Base-by-base conservation (phyloP, 805 yeast genomes). In the Ogataea henricii region DNA sequence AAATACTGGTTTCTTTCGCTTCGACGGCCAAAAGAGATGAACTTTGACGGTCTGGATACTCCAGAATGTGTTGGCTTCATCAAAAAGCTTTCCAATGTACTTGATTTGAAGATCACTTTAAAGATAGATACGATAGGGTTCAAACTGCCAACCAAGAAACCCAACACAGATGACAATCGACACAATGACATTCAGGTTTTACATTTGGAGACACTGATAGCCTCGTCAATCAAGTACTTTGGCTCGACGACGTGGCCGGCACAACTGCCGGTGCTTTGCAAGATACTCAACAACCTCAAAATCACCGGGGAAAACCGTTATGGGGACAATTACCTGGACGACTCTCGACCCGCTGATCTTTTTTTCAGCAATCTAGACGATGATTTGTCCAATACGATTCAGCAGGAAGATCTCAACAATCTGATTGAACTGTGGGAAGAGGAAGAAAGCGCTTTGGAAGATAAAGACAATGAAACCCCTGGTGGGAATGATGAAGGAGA, bases 11-110 rank as follows among this genome's bases (percentile, higher is more conserved):
- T 57, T 43, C 40, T 52, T 18, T 47, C 51, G 22, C 47, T 54
- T 16, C 40, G 49, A 36, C 49, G 46, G 44, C 59, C 59, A 2
- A 45, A 50, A 18, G 45, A 45, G 37, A 20, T 54, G 44, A 25
- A 34, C 25, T 56, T 56, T 30, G 59, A 56, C 43, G 57, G 59
- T 2, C 26, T 56, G 17, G 53, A 56, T 10, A 49, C 49, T 7
- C 48, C 47, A 9, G 55, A 53, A 27, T 49, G 57, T 18, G 22
- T 20, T 13, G 32, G 14, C 9, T 56, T 56, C 32, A 43, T 56
- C 8, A 21, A 42, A 12, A 43, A 45, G 16, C 41, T 56, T 17
- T 33, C 43, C 5, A 41, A 43, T 14, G 12, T 48, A 3, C 21
- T 53, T 29, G 44, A 40, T 3, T 38, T 52, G 3, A 22, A 43